phyloP scores from a whole-genome alignment of 768 basidiomycete genomes.

The Termitomyces titanicus region DNA sequence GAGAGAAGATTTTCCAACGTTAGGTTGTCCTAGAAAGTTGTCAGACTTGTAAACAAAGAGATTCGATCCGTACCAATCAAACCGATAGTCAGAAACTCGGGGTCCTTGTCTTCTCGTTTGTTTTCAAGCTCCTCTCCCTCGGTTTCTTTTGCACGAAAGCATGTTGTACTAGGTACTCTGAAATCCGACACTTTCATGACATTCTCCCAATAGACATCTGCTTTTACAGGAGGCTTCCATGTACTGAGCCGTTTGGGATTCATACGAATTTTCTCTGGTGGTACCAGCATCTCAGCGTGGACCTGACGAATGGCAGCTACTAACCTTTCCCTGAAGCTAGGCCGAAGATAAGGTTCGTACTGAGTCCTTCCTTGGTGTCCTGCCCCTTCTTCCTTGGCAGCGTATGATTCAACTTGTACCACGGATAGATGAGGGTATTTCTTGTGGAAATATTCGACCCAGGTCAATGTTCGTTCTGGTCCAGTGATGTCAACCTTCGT shows the following conservation, averaged over 20 bases:
- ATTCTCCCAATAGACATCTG: conserved; percentile 70
- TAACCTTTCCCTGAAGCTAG: conserved; percentile 57
- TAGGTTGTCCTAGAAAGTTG: conserved; percentile 70
- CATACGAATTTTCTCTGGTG: conserved; percentile 54
- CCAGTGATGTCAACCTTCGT: conserved; percentile 90
- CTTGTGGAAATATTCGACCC: conserved; percentile 57
- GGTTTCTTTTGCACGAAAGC: conserved; percentile 36
- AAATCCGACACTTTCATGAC: conserved; percentile 44
- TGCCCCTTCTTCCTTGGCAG: conserved; percentile 39
- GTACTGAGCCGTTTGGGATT: conserved; percentile 45
- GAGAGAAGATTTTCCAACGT: conserved; percentile 92
- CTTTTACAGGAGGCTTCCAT: conserved; percentile 68
- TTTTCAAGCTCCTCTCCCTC: conserved; percentile 22
- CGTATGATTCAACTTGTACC: conserved; percentile 76
- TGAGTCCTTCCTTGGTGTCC: conserved; percentile 44
- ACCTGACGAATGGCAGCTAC: conserved; percentile 61
- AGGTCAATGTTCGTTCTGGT: conserved; percentile 54
- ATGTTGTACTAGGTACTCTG: conserved; percentile 34
- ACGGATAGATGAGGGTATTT: conserved; percentile 54
- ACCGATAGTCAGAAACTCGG: conserved; percentile 72
- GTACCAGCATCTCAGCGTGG: conserved; percentile 64
- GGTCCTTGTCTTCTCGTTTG: conserved; percentile 31
- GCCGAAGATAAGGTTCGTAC: conserved; percentile 67
- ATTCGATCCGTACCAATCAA: conserved; percentile 54
- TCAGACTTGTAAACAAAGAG: neutral